Evolutionary conservation across 176 grass and related monocot species (phyloP), one percentile per base, ranked within the genome.

Genomic region (Elaeis guineensis): DNA sequence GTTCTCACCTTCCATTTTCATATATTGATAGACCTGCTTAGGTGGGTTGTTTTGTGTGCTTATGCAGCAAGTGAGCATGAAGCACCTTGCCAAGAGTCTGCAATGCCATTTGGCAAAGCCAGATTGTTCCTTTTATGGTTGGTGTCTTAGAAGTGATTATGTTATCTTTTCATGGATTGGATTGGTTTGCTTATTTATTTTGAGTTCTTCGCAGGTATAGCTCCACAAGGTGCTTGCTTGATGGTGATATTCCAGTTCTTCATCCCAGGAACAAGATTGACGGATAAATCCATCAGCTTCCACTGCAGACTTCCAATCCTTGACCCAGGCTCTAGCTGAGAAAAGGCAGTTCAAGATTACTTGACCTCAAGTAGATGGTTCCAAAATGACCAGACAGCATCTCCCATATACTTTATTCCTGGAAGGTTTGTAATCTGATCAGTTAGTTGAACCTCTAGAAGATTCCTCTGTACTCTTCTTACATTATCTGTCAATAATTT

Each of bases 71-170:
- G 81, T 88, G 72, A 97, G 75, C 62, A 85, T 88, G 84, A 91
- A 88, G 63, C 87, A 97, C 63, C 70, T 91, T 26, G 87, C 65
- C 28, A 97, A 83, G 73, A 91, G 87, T 39, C 73, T 97, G 57
- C 87, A 97, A 15, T 97, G 92, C 74, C 84, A 91, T 75, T 88
- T 91, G 76, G 92, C 92, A 51, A 97, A 97, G 63, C 87, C 93
- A 55, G 81, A 91, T 56, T 97, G 80, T 73, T 80, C 93, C 21
- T 97, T 97, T 57, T 97, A 97, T 29, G 93, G 93, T 97, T 57
- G 58, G 77, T 3, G 57, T 70, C 81, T 59, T 57, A 66, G 50
- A 14, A 17, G 22, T 17, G 8, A 3, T 51, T 65, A 15, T 9
- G 4, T 65, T 65, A 4, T 30, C 16, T 65, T 65, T 3, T 51